These are phyloP conservation scores for Tricholoma matsutake DNA, from an alignment of 768 basidiomycete genomes.

Conservation along the genomic window DNA sequence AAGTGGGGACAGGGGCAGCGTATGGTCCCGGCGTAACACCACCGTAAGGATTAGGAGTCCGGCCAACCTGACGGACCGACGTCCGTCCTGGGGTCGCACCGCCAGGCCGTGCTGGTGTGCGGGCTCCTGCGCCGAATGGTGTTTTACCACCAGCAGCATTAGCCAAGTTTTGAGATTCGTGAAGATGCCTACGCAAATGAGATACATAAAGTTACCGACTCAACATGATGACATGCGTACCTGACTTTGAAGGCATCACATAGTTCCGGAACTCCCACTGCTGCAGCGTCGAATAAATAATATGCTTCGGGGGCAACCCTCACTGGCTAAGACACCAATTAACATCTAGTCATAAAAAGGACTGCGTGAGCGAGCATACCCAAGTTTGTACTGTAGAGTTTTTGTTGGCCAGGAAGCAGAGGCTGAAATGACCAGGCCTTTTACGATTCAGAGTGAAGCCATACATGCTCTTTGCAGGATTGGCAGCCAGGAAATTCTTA, in stretches of 20 bases:
- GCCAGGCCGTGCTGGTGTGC: constrained; percentile 77
- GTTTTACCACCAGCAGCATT: constrained; percentile 66
- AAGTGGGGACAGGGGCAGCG: constrained; percentile 5
- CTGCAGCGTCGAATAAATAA: constrained; percentile 85
- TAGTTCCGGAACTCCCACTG: constrained; percentile 87
- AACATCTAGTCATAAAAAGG: neutral
- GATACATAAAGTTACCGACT: constrained; percentile 6
- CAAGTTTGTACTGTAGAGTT: constrained; percentile 87
- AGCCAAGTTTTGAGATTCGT: constrained; percentile 67
- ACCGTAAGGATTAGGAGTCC: constrained; percentile 73
- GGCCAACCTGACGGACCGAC: constrained; percentile 68
- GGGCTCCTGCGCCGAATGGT: constrained; percentile 70
- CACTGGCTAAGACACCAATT: constrained; percentile 55
- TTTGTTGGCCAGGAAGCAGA: constrained; percentile 92
- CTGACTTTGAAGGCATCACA: constrained; percentile 97
- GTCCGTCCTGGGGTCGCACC: constrained; percentile 76
- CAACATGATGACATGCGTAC: constrained; percentile 31
- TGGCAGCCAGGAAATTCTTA: constrained; percentile 88
- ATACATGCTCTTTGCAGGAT: constrained; percentile 93
- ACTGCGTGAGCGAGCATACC: constrained; percentile 50
- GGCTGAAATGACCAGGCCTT: constrained; percentile 88
- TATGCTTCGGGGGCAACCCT: constrained; percentile 87
- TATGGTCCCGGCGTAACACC: constrained; percentile 1
- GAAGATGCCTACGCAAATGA: constrained; percentile 53
- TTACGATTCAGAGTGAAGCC: constrained; percentile 91